Conservation (phyloP, 1,284 basidiomycete species). For the Meripilus lineatus region DNA sequence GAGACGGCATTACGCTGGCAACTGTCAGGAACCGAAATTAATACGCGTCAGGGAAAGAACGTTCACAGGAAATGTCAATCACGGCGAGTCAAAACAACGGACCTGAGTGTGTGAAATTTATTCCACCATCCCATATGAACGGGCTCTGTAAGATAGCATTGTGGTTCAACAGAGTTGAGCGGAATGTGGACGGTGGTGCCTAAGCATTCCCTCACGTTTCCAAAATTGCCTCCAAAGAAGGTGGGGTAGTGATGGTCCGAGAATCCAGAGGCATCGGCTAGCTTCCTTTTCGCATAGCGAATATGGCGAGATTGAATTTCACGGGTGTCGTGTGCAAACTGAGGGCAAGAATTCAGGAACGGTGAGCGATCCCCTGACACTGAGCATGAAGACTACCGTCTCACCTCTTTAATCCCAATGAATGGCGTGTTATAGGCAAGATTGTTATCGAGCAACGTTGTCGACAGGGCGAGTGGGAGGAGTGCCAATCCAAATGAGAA, state of each 20-base stretch:
- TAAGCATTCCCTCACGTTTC: conserved; percentile 33
- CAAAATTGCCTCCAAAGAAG: conserved; percentile 49
- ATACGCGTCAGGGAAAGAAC: background rate
- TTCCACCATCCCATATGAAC: conserved; percentile 48
- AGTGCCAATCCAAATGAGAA: too few species aligned
- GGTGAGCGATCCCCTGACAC: background rate
- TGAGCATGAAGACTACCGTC: conserved; percentile 7
- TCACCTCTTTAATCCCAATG: conserved; percentile 34
- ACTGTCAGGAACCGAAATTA: conserved; percentile 22
- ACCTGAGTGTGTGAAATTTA: conserved; percentile 55
- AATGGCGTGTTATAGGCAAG: conserved; percentile 48
- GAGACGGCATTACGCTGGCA: conserved; percentile 30
- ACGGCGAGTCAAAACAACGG: conserved; percentile 13
- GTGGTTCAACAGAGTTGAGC: background rate
- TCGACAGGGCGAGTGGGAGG: too few species aligned
- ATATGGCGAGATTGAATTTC: conserved; percentile 36
- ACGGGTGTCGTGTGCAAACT: conserved; percentile 39
- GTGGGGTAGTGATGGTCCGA: conserved; percentile 49
- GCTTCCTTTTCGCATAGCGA: conserved; percentile 35
- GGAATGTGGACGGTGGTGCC: background rate
- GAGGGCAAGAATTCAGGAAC: background rate
- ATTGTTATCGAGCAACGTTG: conserved; percentile 38
- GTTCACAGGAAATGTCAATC: too few species aligned
- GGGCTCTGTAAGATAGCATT: conserved; percentile 33
- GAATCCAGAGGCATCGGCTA: conserved; percentile 33